A percentile compares a stretch with the other conserved stretches of the same genome.
Evolutionary conservation across 768 basidiomycete species (phyloP).

Genomic region (Tricholoma sp.): DNA sequence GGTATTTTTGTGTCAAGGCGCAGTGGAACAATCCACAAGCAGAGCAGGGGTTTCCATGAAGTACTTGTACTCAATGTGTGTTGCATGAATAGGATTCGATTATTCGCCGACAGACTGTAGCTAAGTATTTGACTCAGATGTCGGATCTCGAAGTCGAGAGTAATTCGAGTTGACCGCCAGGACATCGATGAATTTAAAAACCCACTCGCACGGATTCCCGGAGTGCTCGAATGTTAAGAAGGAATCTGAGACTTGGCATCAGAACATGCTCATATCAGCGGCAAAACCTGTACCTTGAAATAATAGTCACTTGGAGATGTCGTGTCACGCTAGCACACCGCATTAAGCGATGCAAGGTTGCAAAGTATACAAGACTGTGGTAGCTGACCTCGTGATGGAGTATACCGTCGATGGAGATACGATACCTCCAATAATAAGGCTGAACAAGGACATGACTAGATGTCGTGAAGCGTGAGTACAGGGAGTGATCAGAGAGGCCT

Average conservation of each 20-base stretch:
- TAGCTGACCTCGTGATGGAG: slow-evolving; percentile 16
- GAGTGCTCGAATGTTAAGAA: slow-evolving; percentile 18
- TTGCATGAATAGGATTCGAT: too few relatives aligned
- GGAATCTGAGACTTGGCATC: slow-evolving; percentile 7
- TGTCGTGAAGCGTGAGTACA: background rate
- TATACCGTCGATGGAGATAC: slow-evolving; percentile 20
- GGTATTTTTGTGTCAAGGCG: too few relatives aligned
- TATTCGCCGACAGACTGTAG: too few relatives aligned
- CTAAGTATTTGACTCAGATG: too few relatives aligned
- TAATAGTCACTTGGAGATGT: slow-evolving; percentile 21
- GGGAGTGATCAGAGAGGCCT: background rate
- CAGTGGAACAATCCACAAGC: too few relatives aligned
- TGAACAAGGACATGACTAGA: slow-evolving; percentile 19
- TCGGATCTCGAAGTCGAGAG: too few relatives aligned
- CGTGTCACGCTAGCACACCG: slow-evolving; percentile 9
- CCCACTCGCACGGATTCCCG: background rate
- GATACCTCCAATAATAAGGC: slow-evolving; percentile 21
- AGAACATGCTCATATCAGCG: background rate
- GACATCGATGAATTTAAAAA: too few relatives aligned
- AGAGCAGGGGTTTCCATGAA: too few relatives aligned
- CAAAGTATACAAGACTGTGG: too few relatives aligned
- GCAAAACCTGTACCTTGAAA: slow-evolving; percentile 15
- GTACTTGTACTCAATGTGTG: too few relatives aligned
- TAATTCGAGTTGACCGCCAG: too few relatives aligned
- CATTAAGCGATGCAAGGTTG: background rate